Base-by-base conservation (phyloP, 2,329 filamentous ascomycete species). In the Talaromyces sp. region DNA sequence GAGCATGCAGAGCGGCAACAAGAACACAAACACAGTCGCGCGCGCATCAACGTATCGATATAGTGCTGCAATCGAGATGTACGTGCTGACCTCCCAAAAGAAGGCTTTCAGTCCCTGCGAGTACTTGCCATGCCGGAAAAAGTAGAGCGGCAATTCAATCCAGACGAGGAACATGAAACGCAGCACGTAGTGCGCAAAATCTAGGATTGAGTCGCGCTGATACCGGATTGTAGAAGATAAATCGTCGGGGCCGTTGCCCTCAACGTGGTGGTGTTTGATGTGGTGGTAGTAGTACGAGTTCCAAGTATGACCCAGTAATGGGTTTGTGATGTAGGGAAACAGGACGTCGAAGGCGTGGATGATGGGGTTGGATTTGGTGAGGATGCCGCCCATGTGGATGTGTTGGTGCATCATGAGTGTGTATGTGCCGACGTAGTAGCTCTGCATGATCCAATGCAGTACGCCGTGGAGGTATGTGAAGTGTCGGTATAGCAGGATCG, bases 251-350 rank as follows among this genome's bases (percentile, higher is more conserved):
- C 91, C 91, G 71, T 94, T 94, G 67, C 87, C 89, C 77, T 93
- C 91, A 63, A 93, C 87, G 69, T 94, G 91, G 73, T 94, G 91
- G 73, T 93, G 90, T 80, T 94, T 94, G 73, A 93, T 90, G 72
- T 94, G 91, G 73, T 94, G 91, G 73, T 92, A 93, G 74, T 85
- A 94, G 78, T 94, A 94, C 1, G 88, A 89, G 78, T 94, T 92
- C 90, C 90, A 93, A 0, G 90, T 93, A 72, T 94, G 91, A 11
- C 91, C 91, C 85, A 92, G 90, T 64, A 94, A 77, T 0, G 90
- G 90, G 69, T 93, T 89, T 11, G 87, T 80, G 47, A 93, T 75
- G 73, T 92, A 94, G 0, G 91, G 91, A 70, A 93, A 93, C 1
- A 83, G 61, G 6, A 77, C 73, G 72, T 94, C 91, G 52, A 66